Base-by-base conservation (phyloP, 2,329 filamentous ascomycete genomes). In the Akanthomyces muscarius region DNA sequence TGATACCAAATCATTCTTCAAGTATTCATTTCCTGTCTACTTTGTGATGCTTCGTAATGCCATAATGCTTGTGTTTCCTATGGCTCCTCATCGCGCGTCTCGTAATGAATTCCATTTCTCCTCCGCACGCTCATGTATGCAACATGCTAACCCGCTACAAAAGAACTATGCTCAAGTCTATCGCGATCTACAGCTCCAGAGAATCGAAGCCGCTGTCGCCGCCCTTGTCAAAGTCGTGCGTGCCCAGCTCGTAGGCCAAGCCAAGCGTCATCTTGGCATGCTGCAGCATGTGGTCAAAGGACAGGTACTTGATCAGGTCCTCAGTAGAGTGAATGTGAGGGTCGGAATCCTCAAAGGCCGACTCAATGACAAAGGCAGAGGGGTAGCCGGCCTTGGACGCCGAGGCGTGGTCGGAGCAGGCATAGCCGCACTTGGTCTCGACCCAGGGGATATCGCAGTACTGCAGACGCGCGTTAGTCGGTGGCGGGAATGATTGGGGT, bases 361-460 rank as follows among this genome's bases (percentile, higher is more conserved):
- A 87, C 77, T 92, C 89, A 65, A 91, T 91, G 28, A 91, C 89
- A 70, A 92, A 91, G 0, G 89, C 88, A 0, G 86, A 87, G 0
- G 89, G 88, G 69, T 90, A 91, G 6, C 89, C 89, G 21, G 87
- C 88, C 77, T 90, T 90, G 67, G 85, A 86, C 6, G 89, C 89
- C 41, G 86, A 89, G 11, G 88, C 88, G 68, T 92, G 89, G 69
- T 91, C 89, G 8, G 86, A 89, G 78, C 89, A 92, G 48, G 91
- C 91, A 71, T 96, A 96, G 45, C 91, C 92, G 71, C 92, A 96
- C 80, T 94, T 90, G 21, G 92, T 96, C 76, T 93, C 85, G 57
- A 94, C 84, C 75, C 88, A 96, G 10, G 91, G 90, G 66, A 98
- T 95, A 59, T 87, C 84, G 78, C 93, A 97, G 80, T 98, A 98